phyloP scores from a whole-genome alignment of 768 basidiomycete species.

The Phaffia australis region DNA sequence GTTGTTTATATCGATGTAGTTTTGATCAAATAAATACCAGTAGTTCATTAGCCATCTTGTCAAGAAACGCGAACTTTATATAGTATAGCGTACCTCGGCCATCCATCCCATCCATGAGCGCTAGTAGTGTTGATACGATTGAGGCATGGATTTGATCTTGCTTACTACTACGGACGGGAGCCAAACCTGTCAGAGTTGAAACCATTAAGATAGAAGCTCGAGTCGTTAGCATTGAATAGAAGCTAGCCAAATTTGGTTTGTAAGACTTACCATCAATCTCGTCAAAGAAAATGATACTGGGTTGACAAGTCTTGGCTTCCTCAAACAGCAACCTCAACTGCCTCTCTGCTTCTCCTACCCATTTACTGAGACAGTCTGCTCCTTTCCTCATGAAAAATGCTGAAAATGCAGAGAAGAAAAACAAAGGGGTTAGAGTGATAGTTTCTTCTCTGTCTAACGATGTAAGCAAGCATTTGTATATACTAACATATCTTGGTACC shows the following conservation, averaged over 20 bases:
- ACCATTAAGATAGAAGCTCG: background rate
- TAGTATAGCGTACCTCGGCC: constrained; percentile 51
- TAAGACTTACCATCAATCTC: constrained; percentile 72
- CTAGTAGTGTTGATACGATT: constrained; percentile 87
- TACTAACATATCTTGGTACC: constrained; percentile 76
- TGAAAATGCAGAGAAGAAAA: constrained; percentile 34
- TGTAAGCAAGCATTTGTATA: background rate
- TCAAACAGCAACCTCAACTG: constrained; percentile 91
- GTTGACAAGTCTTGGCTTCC: constrained; percentile 82
- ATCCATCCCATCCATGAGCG: constrained; percentile 99
- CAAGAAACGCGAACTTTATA: background rate
- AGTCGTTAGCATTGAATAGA: background rate
- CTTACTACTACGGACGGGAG: constrained; percentile 94
- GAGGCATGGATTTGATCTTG: constrained; percentile 99
- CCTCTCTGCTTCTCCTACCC: constrained; percentile 98
- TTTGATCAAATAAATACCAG: too few relatives aligned
- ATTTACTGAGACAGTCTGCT: constrained; percentile 93
- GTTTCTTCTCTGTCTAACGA: background rate
- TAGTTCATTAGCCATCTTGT: background rate
- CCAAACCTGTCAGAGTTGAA: constrained; percentile 46
- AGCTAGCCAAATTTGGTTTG: background rate
- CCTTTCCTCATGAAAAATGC: constrained; percentile 99
- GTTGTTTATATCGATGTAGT: background rate
- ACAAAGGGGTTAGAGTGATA: background rate
- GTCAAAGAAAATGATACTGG: constrained; percentile 98